Conservation (phyloP, 2,329 filamentous ascomycete genomes). For the Fusarium sp. region DNA sequence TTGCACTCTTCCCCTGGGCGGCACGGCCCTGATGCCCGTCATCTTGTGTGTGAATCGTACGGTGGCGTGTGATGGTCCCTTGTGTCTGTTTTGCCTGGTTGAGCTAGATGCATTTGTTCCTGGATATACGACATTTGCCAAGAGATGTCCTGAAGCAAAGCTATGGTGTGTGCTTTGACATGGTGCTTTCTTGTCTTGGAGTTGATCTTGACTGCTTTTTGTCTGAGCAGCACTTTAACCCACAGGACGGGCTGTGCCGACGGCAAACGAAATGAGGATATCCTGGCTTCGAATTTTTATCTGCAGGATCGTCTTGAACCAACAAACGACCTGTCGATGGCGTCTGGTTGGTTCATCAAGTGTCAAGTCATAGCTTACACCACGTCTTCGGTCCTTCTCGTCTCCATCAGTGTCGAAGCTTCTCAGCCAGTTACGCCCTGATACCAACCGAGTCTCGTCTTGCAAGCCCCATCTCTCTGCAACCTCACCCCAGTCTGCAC, state of each 20-base stretch:
- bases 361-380: not conserved
- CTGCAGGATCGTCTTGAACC: not conserved
- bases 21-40: slow-evolving; percentile 2
- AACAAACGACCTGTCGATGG: not conserved
- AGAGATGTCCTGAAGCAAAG: not conserved
- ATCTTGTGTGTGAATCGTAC: slow-evolving; percentile 16
- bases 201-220: not conserved
- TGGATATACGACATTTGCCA: slow-evolving; percentile 1
- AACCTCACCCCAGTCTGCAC: not conserved
- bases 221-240: not conserved
- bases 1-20: not conserved
- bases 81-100: not conserved
- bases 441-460: slow-evolving; percentile 12
- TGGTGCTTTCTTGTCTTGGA: not conserved
- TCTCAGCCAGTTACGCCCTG: slow-evolving; percentile 5
- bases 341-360: not conserved
- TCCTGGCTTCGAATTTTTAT: slow-evolving; percentile 2
- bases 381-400: slow-evolving; percentile 19
- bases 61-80: slow-evolving; percentile 15
- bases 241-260: not conserved
- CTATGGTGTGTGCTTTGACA: slow-evolving; percentile 3
- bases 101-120: slow-evolving; percentile 7
- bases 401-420: slow-evolving; percentile 11
- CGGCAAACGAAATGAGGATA: not conserved
- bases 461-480: slow-evolving; percentile 1